Evolutionary conservation across 2,329 filamentous ascomycete genomes (phyloP).

Genomic region (Intubia oerlemansii): DNA sequence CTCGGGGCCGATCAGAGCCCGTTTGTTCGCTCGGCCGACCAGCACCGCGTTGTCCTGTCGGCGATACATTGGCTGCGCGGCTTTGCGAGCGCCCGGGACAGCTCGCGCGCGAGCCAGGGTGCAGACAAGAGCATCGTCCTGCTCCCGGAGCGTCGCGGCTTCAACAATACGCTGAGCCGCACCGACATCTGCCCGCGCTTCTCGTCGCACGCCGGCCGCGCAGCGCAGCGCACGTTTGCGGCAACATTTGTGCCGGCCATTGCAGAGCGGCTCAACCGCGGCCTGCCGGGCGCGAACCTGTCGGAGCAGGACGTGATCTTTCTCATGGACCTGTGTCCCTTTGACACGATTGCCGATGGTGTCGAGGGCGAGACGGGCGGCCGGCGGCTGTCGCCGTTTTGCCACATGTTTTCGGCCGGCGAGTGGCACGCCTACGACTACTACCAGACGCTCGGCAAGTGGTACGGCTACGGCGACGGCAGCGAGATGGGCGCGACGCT

Average conservation of each 20-base stretch:
- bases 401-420: conserved; percentile 44
- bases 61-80: conserved; percentile 57
- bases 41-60: conserved; percentile 26
- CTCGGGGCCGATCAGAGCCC: conserved; percentile 21
- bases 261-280: conserved; percentile 42
- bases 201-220: conserved; percentile 29
- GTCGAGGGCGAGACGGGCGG: conserved; percentile 9
- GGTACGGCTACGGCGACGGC: conserved; percentile 60
- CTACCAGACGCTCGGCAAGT: conserved; percentile 60
- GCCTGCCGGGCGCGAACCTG: conserved; percentile 47
- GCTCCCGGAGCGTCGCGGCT: conserved; percentile 41
- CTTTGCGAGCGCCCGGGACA: conserved; percentile 34
- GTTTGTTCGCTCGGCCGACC: conserved; percentile 22
- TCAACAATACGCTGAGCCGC: conserved; percentile 64
- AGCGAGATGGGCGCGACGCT: conserved; percentile 65
- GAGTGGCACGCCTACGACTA: conserved; percentile 74
- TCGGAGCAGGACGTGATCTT: conserved; percentile 38
- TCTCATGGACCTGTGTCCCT: conserved; percentile 81
- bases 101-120: background rate
- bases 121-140: conserved; percentile 26
- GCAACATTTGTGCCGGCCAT: conserved; percentile 46
- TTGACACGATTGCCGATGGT: conserved; percentile 49
- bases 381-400: conserved; percentile 42
- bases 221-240: conserved; percentile 35
- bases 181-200: conserved; percentile 50